phyloP scores from a whole-genome alignment of 345 rosid species.

The Rhodamnia argentea region DNA sequence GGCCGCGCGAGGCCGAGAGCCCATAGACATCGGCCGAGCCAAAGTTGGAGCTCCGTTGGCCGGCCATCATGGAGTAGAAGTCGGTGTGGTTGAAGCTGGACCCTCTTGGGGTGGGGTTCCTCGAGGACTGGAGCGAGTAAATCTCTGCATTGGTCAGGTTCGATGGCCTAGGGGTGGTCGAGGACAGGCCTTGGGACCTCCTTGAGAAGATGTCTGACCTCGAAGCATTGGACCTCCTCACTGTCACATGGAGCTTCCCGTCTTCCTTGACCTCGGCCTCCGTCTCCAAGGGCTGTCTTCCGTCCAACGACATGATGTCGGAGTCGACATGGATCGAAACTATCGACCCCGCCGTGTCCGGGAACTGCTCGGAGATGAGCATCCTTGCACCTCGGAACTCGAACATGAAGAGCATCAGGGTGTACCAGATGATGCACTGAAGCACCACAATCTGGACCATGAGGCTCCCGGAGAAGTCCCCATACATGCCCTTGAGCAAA shows the following conservation, averaged over 20 bases:
- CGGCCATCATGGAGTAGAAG: conserved; percentile 55
- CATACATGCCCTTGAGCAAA: conserved; percentile 66
- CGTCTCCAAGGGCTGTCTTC: conserved; percentile 55
- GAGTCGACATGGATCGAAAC: conserved; percentile 72
- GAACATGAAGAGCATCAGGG: conserved; percentile 64
- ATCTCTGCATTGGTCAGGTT: conserved; percentile 41
- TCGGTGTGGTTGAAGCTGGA: conserved; percentile 66
- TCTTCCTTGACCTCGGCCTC: conserved; percentile 60
- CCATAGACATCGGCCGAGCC: conserved; percentile 53
- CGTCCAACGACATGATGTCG: conserved; percentile 62
- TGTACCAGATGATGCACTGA: conserved; percentile 76
- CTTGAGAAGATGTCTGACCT: conserved; percentile 56
- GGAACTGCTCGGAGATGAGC: conserved; percentile 63
- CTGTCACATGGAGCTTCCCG: conserved; percentile 66
- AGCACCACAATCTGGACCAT: conserved; percentile 85
- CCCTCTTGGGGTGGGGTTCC: conserved; percentile 31
- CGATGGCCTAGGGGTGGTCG: conserved; percentile 68
- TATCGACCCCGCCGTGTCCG: conserved; percentile 56
- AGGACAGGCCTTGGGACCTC: conserved; percentile 40
- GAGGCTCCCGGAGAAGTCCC: conserved; percentile 50
- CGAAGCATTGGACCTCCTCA: conserved; percentile 60
- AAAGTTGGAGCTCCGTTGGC: conserved; percentile 62
- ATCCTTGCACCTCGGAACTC: conserved; percentile 57
- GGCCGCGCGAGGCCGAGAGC: conserved; percentile 44
- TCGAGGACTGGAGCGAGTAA: conserved; percentile 10